Conservation (phyloP, 257 asterid genomes). For the Solanum etuberosum region DNA sequence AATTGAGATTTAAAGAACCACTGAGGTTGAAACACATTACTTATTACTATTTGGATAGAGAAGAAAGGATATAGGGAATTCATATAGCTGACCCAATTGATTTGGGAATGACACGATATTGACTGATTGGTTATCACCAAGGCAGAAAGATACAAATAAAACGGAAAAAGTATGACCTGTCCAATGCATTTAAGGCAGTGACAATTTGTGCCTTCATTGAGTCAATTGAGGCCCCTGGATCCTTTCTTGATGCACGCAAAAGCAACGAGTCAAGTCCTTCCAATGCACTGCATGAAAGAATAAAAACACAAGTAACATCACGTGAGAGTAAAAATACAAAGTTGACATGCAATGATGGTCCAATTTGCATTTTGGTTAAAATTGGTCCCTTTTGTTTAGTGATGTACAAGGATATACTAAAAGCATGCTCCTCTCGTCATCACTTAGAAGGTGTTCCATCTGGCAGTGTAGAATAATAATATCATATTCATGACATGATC, state of each 20-base stretch:
- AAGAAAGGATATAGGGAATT: not conserved
- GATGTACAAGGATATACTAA: not conserved
- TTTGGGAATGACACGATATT: not conserved
- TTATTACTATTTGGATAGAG: not conserved
- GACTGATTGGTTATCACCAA: not conserved
- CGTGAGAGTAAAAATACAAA: not conserved
- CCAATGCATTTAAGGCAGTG: conserved; percentile 49
- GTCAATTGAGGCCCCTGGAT: conserved; percentile 38
- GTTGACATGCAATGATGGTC: not conserved
- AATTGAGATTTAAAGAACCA: not conserved
- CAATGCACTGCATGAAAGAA: conserved; percentile 48
- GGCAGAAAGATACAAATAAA: not conserved
- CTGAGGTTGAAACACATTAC: not conserved
- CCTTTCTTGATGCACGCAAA: conserved; percentile 71
- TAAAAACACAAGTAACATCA: not conserved
- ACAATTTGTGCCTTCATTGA: conserved; percentile 53
- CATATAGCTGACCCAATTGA: not conserved
- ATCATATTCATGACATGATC: not conserved
- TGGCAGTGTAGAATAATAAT: not conserved
- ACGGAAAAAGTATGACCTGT: conserved; percentile 34
- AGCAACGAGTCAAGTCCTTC: conserved; percentile 94
- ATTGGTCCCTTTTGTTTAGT: not conserved
- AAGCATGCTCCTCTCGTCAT: not conserved
- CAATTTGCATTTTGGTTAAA: not conserved
- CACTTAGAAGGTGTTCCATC: not conserved